These are phyloP conservation scores for Aspergillus pseudonomiae DNA, from an alignment of 2,329 filamentous ascomycete genomes.

Conservation along the genomic window DNA sequence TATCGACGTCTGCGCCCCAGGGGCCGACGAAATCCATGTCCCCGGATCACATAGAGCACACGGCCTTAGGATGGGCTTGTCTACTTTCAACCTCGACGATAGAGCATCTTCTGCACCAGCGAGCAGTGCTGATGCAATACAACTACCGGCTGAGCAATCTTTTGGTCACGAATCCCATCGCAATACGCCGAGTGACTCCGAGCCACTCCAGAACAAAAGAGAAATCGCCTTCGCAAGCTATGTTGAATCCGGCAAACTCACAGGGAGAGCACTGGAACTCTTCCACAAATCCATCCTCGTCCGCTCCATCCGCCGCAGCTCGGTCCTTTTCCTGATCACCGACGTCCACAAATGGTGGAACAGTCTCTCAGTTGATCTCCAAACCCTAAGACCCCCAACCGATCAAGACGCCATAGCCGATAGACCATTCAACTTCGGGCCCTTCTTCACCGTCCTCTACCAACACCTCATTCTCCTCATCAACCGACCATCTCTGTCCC, in stretches of 20 bases:
- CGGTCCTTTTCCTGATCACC: slow-evolving; percentile 42
- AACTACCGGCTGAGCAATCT: background rate
- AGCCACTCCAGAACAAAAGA: slow-evolving; percentile 23
- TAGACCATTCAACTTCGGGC: slow-evolving; percentile 35
- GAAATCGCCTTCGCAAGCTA: slow-evolving; percentile 43
- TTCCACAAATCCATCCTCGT: slow-evolving; percentile 48
- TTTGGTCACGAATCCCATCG: too few species aligned
- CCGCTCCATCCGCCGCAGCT: slow-evolving; percentile 41
- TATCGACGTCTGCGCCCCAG: slow-evolving; percentile 52
- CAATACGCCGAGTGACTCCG: background rate
- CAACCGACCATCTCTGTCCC: slow-evolving; percentile 43
- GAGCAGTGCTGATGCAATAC: background rate
- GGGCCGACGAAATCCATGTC: slow-evolving; percentile 44
- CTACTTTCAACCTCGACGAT: background rate
- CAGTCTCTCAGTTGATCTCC: slow-evolving; percentile 36
- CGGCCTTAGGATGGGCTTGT: background rate
- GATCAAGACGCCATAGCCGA: slow-evolving; percentile 9
- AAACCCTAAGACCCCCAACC: slow-evolving; percentile 17
- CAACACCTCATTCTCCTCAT: slow-evolving; percentile 46
- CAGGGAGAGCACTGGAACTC: slow-evolving; percentile 44
- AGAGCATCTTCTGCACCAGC: background rate
- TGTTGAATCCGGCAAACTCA: slow-evolving; percentile 43
- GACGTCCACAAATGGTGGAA: slow-evolving; percentile 50
- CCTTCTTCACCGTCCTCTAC: slow-evolving; percentile 47
- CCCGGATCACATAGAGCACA: slow-evolving; percentile 17